Evolutionary conservation across 192 early-diverging fungal genomes (phyloP), one percentile per base, ranked within the genome.

Genomic region (Umbelopsis vinacea): DNA sequence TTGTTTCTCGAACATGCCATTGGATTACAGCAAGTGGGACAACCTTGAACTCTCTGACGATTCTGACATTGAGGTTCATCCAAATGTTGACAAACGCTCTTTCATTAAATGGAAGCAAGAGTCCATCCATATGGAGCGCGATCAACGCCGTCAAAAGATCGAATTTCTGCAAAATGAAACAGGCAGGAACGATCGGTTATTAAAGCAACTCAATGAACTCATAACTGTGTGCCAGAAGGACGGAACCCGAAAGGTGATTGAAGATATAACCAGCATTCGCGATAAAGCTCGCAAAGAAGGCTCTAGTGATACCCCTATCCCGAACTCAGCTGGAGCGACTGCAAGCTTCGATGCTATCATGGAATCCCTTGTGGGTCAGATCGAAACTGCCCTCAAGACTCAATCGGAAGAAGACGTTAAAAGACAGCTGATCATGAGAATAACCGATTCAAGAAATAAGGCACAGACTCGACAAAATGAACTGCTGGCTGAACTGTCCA

Each of bases 11-110:
- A 22, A 71, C 23, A 77, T 77, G 76, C 76, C 76, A 66, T 47
- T 94, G 57, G 93, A 96, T 86, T 97, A 97, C 79, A 92, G 90
- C 77, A 95, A 96, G 82, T 98, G 96, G 96, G 96, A 98, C 82
- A 94, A 93, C 69, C 87, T 98, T 46, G 96, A 98, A 81, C 87
- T 98, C 57, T 94, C 92, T 43, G 96, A 98, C 83, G 96, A 98
- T 84, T 93, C 93, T n/a, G 96, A 98, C 79, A 92, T 98, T 78
- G 96, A 98, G 75, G 84, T 86, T n/a, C 92, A 94, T 82, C 96
- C 96, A 38, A 97, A 98, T 68, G 95, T 98, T 15, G 96, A 98
- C 79, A 95, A 95, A 72, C 88, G 89, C 40, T 94, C 95, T 9
- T 89, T 94, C 75, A 89, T 98, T 70, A 89, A 92, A 55, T 94